These are phyloP conservation scores for Magnolia officinalis DNA, from an alignment of 164 flowering plant genomes.

Conservation along the genomic window DNA sequence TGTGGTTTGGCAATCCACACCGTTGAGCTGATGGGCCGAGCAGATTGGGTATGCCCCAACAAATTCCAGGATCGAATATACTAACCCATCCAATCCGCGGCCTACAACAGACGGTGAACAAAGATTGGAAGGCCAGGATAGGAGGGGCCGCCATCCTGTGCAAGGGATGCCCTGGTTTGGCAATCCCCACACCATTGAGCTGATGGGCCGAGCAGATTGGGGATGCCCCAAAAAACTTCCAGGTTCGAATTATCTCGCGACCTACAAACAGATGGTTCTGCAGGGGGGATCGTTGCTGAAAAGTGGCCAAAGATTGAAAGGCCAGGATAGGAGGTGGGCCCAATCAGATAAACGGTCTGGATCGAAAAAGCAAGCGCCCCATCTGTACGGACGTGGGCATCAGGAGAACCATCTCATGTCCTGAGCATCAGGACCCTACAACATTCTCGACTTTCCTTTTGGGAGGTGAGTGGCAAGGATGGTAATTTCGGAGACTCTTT, in stretches of 20 bases:
- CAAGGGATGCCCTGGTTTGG: not conserved
- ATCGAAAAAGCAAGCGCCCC: not conserved
- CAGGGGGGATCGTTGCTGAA: not conserved
- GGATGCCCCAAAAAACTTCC: not conserved
- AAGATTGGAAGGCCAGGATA: too few relatives aligned
- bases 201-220: not conserved
- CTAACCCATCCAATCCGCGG: too few relatives aligned
- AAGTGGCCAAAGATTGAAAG: not conserved
- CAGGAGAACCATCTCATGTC: not conserved
- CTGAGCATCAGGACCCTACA: not conserved
- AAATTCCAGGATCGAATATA: too few relatives aligned
- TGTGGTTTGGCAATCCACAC: not conserved
- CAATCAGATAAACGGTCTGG: not conserved
- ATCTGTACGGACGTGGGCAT: not conserved
- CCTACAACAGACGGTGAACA: too few relatives aligned
- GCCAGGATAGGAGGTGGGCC: not conserved
- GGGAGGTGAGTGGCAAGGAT: not conserved
- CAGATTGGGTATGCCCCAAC: too few relatives aligned
- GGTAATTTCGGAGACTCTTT: conserved; percentile 38
- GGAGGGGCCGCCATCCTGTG: too few relatives aligned
- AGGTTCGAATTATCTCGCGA: not conserved
- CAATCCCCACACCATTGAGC: not conserved
- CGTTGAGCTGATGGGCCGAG: not conserved
- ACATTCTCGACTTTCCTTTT: not conserved
- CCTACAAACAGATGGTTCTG: not conserved